Base-by-base conservation (phyloP, 2,329 filamentous ascomycete species). In the Aspergillus flavus region DNA sequence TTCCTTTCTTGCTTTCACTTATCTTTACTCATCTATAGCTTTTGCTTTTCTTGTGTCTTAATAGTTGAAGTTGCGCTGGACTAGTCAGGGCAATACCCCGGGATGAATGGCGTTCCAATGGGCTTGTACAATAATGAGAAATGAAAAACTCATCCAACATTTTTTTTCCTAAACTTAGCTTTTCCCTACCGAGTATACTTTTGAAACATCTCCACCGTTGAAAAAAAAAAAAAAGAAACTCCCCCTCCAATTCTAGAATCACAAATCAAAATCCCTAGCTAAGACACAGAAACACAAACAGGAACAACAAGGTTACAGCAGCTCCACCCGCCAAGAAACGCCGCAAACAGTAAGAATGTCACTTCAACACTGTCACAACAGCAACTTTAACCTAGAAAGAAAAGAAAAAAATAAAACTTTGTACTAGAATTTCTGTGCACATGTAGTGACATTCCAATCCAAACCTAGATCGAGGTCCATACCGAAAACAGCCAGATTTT, bases 1-100 rank as follows among this genome's bases (percentile, higher is more conserved):
- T 57, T 57, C 59, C 48, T 61, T 57, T 28, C 36, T 60, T 59
- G 66, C 68, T 61, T 63, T 64, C 58, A 63, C 50, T 30, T 7
- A 23, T 41, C 28, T 43, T 19, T 43, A 39, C 21, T 45, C 30
- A 23, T 16, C 28, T 32, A 32, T 6, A 19, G n/a, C 23, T 62
- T 50, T 50, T 11, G 26, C 39, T 58, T 46, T 11, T 32, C 19
- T 34, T 34, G 2, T 34, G 32, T 34, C 10, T n/a, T 14, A 32
- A 21, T 39, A 12, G 50, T 39, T 14, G 12, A 39, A 16, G 30
- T 55, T 55, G 52, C 32, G 52, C 21, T 32, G 45, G 59, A 50
- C 32, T 39, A 46, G 59, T 55, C 52, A 55, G 59, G 54, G 45
- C 53, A 61, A 61, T 61, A 61, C 59, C 59, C 59, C 57, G 59